These are phyloP conservation scores for Adiantum capillusveneris DNA, from an alignment of 75 land plant species.

Conservation along the genomic window DNA sequence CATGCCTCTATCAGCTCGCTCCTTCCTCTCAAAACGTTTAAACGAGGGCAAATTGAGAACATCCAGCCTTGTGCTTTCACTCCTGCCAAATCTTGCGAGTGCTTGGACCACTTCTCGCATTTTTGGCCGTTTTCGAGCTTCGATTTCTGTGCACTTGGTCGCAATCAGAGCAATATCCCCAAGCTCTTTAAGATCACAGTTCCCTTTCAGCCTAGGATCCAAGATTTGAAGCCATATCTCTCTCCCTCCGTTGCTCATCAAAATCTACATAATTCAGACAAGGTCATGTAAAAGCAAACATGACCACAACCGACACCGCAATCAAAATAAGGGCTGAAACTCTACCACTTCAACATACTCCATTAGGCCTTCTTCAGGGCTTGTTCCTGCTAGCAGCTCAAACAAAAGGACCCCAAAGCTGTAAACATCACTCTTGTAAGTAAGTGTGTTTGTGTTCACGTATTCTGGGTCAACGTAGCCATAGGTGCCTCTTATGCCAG, in stretches of 20 bases:
- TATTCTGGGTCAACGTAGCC: slow-evolving; percentile 91
- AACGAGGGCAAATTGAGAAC: neutral
- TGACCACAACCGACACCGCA: too few species aligned
- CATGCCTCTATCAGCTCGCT: neutral
- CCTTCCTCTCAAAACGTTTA: neutral
- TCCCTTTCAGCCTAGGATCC: slow-evolving; percentile 10
- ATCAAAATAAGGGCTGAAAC: neutral
- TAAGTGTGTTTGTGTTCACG: slow-evolving; percentile 54
- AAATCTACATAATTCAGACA: too few species aligned
- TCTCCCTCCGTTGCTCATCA: slow-evolving; percentile 54
- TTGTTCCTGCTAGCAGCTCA: slow-evolving; percentile 68
- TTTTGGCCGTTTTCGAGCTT: slow-evolving; percentile 13
- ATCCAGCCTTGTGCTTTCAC: neutral
- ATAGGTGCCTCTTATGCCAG: slow-evolving; percentile 62
- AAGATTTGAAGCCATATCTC: slow-evolving; percentile 28
- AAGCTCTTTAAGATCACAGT: slow-evolving; percentile 23
- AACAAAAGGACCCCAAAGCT: slow-evolving; percentile 81
- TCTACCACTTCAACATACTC: slow-evolving; percentile 73
- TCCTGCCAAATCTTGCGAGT: slow-evolving; percentile 6
- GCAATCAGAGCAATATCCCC: slow-evolving; percentile 23
- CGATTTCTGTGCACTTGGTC: slow-evolving; percentile 13
- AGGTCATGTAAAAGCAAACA: too few species aligned
- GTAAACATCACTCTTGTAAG: slow-evolving; percentile 89
- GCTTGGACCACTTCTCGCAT: slow-evolving; percentile 27
- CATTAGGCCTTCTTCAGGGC: slow-evolving; percentile 72